Evolutionary conservation across 768 basidiomycete species (phyloP).

Genomic region (Termitomyces sp.): DNA sequence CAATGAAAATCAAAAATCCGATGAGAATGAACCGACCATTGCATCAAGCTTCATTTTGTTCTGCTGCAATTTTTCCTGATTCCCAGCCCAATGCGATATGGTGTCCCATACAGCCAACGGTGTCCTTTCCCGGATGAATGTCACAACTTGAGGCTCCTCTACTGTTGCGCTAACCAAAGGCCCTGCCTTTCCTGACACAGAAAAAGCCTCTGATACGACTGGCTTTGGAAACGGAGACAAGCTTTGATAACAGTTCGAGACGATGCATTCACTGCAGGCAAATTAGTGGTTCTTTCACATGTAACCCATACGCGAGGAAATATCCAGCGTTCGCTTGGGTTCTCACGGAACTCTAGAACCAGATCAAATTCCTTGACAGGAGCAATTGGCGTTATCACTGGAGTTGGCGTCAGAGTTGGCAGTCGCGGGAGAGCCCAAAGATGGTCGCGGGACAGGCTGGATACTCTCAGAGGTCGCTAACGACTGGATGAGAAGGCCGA

Average conservation of each 20-base stretch:
- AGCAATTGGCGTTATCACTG: conserved; percentile 16
- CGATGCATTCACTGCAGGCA: conserved; percentile 13
- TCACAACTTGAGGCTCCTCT: conserved; percentile 32
- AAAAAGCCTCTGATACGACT: background rate
- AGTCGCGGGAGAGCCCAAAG: conserved; percentile 9
- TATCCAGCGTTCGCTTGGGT: conserved; percentile 60
- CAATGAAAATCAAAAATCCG: background rate
- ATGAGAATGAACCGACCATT: conserved; percentile 38
- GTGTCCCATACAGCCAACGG: conserved; percentile 55
- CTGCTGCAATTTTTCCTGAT: conserved; percentile 48
- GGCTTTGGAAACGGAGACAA: conserved; percentile 36
- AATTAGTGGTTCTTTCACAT: conserved; percentile 41
- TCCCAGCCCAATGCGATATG: conserved; percentile 60
- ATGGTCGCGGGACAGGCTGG: conserved; percentile 17
- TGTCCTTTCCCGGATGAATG: conserved; percentile 49
- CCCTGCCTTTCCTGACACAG: background rate
- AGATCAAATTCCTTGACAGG: conserved; percentile 66
- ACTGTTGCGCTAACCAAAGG: background rate
- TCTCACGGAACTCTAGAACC: conserved; percentile 69
- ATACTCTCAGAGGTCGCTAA: conserved; percentile 38
- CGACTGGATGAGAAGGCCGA: conserved; percentile 73
- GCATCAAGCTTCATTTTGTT: conserved; percentile 44
- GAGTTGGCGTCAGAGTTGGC: conserved; percentile 13
- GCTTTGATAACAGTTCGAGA: conserved; percentile 42
- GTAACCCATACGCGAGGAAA: conserved; percentile 60